Evolutionary conservation across 1,139 yeast species (phyloP), one percentile per base, ranked within the genome.

Genomic region (Chernovozyma aurita): DNA sequence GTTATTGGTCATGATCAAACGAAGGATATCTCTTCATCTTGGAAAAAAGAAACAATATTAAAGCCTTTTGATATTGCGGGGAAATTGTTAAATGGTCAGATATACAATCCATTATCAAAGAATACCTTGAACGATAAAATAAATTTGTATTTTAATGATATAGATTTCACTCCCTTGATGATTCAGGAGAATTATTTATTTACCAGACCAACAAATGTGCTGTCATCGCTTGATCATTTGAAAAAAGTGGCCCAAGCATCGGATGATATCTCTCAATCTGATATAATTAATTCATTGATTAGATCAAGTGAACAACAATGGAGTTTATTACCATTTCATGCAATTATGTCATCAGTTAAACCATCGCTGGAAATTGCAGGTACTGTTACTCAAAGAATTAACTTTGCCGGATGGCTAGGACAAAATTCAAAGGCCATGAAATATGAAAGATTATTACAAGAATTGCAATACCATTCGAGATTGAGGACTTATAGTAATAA

Each of bases 261-360:
- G 0, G 90, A 87, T 46, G 78, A 86, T 37, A 86, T 94, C 34
- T 81, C 94, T 30, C 73, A 75, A 38, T 84, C 92, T 13, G 98
- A 94, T 55, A 57, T 81, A 22, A 81, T 90, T 16, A 95, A 88
- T 54, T 67, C 78, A 21, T 70, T 78, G 55, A 90, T 94, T 41
- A 84, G 95, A 50, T 85, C 95, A 29, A 77, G 95, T 33, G 96
- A 90, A 50, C 98, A 92, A 59, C 90, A 86, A 50, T 94, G 99
- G 99, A 79, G 94, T 45, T 69, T 94, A 45, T 74, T 94, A 67
- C 99, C 99, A 3, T 73, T 88, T 49, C 97, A 90, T 61, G 97
- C 92, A 0, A 73, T 88, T 3, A 69, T 85, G 72, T 90, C 97
- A 1, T 78, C 95, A 1, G 87, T 94, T 12, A 67, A 78, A 30